Evolutionary conservation across 1,139 yeast genomes (phyloP), one percentile per base, ranked within the genome.

Genomic region (Hansenula lynferdii): DNA sequence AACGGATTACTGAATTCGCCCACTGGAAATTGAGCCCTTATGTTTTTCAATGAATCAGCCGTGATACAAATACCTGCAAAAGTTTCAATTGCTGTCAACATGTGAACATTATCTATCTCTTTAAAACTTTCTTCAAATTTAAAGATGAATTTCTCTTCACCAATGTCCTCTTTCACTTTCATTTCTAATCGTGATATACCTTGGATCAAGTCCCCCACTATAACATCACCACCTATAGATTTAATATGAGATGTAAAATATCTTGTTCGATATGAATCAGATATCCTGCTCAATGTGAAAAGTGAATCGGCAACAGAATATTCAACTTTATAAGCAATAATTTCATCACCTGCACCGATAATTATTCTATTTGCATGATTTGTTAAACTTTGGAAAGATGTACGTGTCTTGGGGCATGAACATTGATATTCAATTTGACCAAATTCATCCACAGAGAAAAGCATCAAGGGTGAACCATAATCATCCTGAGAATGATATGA

Each of bases 391-490:
- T 46, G 42, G 14, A 45, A 49, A 1, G 42, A 38, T 17, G 37
- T 34, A 11, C 35, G 37, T 8, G 46, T 43, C 5, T 37, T 30
- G 6, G 39, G 31, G 1, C 48, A 18, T 1, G 49, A 40, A 28
- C 49, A 44, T 26, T 49, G 50, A 14, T 47, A 44, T 27, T 48
- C 44, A 9, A 52, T 38, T 3, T 25, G 26, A 1, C 58, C 58
- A 23, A 36, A 16, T 24, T 51, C 54, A 38, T 52, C 58, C 24
- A 53, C 41, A 0, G 56, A 44, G 24, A 53, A 50, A 2, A 52
- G 33, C 42, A 43, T 41, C 16, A 53, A 31, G 5, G 54, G 49
- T 5, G 53, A 35, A 6, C 44, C 40, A 5, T 17, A 20, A 6
- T 44, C 41, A 31, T 51, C 57, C 24, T 45, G 47, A 14, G 43